A percentile compares a stretch with the other conserved stretches of the same genome.
These are phyloP conservation scores for Selaginella tamariscina DNA, from an alignment of 75 land plant species.

Conservation along the genomic window DNA sequence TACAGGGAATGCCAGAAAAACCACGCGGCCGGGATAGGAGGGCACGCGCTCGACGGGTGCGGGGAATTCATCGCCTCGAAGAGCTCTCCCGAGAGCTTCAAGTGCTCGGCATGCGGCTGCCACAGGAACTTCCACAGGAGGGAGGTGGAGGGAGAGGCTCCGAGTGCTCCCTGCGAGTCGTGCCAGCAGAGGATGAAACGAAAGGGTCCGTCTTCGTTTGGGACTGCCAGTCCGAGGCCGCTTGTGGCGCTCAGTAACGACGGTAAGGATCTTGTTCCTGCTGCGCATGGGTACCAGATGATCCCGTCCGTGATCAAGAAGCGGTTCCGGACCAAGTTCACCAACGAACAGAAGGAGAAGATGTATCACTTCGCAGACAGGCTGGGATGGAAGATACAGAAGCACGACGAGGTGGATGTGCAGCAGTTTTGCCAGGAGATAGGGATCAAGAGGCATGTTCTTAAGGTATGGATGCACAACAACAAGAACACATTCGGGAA, in stretches of 20 bases:
- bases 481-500: slow-evolving; percentile 27
- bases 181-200: too few species aligned
- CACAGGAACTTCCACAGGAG: slow-evolving; percentile 57
- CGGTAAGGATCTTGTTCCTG: neutral
- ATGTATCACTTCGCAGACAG: slow-evolving; percentile 1
- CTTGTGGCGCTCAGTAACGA: neutral
- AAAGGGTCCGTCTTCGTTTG: neutral
- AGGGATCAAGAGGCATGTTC: slow-evolving; percentile 38
- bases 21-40: slow-evolving; percentile 49
- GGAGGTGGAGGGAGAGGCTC: slow-evolving; percentile 9
- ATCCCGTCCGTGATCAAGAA: slow-evolving; percentile 11
- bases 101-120: slow-evolving; percentile 54
- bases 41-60: slow-evolving; percentile 55
- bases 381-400: slow-evolving; percentile 9
- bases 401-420: slow-evolving; percentile 29
- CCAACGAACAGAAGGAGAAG: slow-evolving; percentile 11
- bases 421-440: slow-evolving; percentile 37
- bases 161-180: neutral
- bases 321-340: slow-evolving; percentile 7
- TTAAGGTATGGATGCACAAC: slow-evolving; percentile 65
- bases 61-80: slow-evolving; percentile 63
- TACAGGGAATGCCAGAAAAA: slow-evolving; percentile 57
- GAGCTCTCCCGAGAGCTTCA: slow-evolving; percentile 36
- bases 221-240: neutral
- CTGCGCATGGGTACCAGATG: neutral